Conservation (phyloP, 768 basidiomycete species). For the Glaciozyma martinii region DNA sequence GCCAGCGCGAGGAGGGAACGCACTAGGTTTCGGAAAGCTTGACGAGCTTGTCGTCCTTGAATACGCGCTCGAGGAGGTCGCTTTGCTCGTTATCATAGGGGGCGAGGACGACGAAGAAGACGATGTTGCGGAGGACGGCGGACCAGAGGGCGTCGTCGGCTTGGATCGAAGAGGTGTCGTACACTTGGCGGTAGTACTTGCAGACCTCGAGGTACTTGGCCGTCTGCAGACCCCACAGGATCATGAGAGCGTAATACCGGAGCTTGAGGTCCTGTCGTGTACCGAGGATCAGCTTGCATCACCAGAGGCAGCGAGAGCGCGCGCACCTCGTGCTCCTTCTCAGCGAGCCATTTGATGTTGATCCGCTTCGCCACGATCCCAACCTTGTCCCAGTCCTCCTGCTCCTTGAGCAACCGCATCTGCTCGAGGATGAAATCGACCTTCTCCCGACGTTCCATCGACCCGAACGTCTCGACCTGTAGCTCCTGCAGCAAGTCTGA, state of each 20-base stretch:
- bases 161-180: conserved; percentile 92
- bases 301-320: no score
- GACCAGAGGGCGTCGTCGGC: conserved; percentile 14
- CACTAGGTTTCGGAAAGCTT: conserved; percentile 49
- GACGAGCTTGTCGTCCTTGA: conserved; percentile 62
- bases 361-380: conserved; percentile 86
- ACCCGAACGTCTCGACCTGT: conserved; percentile 97
- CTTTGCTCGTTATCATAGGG: conserved; percentile 95
- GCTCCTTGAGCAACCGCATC: conserved; percentile 74
- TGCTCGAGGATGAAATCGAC: conserved; percentile 97
- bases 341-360: conserved; percentile 84
- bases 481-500: conserved; percentile 88
- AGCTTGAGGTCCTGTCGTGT: conserved; percentile 74
- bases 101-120: conserved; percentile 86
- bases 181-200: conserved; percentile 90
- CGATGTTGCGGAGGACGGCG: conserved; percentile 86
- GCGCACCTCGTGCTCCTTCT: conserved; percentile 73
- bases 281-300: neutral
- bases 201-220: conserved; percentile 84
- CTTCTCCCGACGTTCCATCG: conserved; percentile 96
- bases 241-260: conserved; percentile 93
- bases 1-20: conserved; percentile 8
- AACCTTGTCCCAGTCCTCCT: conserved; percentile 78
- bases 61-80: conserved; percentile 87
- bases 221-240: conserved; percentile 79